Evolutionary conservation across 2,329 filamentous ascomycete genomes (phyloP).

Genomic region (Beauveria pseudobassiana): DNA sequence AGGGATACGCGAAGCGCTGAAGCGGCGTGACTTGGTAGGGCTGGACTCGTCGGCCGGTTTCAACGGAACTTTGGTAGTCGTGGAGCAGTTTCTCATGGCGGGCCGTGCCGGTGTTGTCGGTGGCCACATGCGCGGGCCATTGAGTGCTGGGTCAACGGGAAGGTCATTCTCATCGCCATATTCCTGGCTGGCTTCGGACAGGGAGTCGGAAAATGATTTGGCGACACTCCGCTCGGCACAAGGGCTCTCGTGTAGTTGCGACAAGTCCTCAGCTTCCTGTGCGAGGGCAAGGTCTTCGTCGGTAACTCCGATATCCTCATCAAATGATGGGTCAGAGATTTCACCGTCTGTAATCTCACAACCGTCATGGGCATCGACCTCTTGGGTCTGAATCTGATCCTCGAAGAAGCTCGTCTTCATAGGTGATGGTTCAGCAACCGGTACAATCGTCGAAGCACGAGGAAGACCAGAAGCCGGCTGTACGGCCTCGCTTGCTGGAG

Average conservation of each 20-base stretch:
- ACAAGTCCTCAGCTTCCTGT: conserved; percentile 54
- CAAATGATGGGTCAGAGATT: conserved; percentile 28
- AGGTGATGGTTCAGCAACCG: conserved; percentile 28
- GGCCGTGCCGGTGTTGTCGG: conserved; percentile 51
- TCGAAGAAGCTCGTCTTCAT: conserved; percentile 50
- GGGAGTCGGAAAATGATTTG: conserved; percentile 35
- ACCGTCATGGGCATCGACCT: conserved; percentile 14
- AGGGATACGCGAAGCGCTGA: conserved; percentile 42
- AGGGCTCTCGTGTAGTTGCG: conserved; percentile 19
- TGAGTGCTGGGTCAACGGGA: conserved; percentile 44
- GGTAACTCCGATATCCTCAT: conserved; percentile 50
- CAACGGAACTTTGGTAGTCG: conserved; percentile 69
- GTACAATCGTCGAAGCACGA: conserved; percentile 9
- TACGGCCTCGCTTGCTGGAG: conserved; percentile 22
- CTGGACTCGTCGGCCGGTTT: conserved; percentile 57
- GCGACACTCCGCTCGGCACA: not conserved
- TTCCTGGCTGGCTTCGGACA: conserved; percentile 57
- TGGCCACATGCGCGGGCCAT: conserved; percentile 16
- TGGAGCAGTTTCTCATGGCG: conserved; percentile 41
- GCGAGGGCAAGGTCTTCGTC: conserved; percentile 45
- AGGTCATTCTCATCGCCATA: conserved; percentile 60
- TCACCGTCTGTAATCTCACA: conserved; percentile 22
- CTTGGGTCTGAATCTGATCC: conserved; percentile 44
- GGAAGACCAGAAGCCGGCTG: not conserved
- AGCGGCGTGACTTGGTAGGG: conserved; percentile 41